A percentile compares a stretch with the other conserved stretches of the same genome.
These are phyloP conservation scores for Chenopodium quinoa DNA, from an alignment of 148 eudicot species.

Conservation along the genomic window DNA sequence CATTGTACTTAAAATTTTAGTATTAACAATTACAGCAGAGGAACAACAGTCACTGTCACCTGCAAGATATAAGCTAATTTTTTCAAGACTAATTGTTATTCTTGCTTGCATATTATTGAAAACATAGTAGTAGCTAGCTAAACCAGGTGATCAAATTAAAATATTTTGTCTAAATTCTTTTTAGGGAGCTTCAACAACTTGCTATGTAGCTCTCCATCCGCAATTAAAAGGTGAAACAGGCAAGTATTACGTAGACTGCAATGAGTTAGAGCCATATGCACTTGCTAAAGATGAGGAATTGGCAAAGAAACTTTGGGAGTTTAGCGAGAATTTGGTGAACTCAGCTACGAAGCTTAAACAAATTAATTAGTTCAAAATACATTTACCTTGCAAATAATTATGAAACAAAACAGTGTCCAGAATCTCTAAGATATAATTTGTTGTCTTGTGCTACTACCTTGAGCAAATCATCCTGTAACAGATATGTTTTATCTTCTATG, in stretches of 20 bases:
- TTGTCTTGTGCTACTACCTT: neutral
- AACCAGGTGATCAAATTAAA: no score
- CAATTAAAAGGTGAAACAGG: conserved; percentile 52
- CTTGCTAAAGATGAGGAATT: conserved; percentile 46
- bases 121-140: no score
- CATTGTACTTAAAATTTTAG: neutral
- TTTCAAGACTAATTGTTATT: no score
- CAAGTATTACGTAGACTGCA: conserved; percentile 71
- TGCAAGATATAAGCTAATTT: neutral
- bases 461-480: neutral
- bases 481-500: no score
- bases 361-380: neutral
- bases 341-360: conserved; percentile 26
- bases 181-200: conserved; percentile 81
- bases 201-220: conserved; percentile 69
- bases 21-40: no score
- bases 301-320: conserved; percentile 73
- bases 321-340: conserved; percentile 59
- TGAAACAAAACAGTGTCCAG: neutral
- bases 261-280: conserved; percentile 47
- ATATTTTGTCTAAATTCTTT: neutral
- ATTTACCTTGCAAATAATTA: neutral
- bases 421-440: neutral
- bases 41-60: neutral
- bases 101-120: no score